Evolutionary conservation across 2,329 filamentous ascomycete genomes (phyloP).

Genomic region (Orbilia brochopaga): DNA sequence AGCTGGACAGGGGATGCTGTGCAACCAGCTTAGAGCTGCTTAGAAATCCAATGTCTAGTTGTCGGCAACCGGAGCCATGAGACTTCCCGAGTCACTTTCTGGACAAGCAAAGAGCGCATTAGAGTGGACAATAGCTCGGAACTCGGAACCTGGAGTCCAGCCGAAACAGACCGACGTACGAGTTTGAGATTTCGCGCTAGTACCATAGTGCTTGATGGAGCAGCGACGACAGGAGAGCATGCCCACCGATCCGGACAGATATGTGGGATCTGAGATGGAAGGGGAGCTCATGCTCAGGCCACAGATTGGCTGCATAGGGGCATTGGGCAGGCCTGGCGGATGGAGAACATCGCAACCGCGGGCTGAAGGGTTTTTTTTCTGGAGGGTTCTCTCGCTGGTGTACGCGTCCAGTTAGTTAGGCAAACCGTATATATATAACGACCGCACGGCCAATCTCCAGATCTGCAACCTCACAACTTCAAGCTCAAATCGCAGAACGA

Average conservation of each 20-base stretch:
- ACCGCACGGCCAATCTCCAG: neutral
- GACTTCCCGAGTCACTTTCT: neutral
- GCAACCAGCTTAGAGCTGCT: slow-evolving; percentile 11
- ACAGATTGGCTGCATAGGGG: neutral
- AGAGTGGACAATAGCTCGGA: neutral
- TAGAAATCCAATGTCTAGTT: slow-evolving; percentile 6
- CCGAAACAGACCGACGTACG: neutral
- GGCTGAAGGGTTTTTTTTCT: slow-evolving; percentile 17
- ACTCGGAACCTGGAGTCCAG: slow-evolving; percentile 10
- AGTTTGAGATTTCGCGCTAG: too few relatives aligned
- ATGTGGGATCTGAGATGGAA: neutral
- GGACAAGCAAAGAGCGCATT: neutral
- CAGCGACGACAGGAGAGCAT: too few relatives aligned
- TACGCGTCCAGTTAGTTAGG: neutral
- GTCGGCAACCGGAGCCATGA: neutral
- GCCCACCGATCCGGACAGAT: too few relatives aligned
- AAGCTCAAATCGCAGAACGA: neutral
- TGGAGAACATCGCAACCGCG: neutral
- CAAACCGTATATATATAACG: slow-evolving; percentile 1
- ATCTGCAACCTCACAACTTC: neutral
- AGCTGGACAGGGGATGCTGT: too few relatives aligned
- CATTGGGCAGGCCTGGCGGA: neutral
- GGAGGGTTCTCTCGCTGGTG: slow-evolving; percentile 13
- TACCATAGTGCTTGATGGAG: too few relatives aligned
- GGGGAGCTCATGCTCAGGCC: neutral